A percentile compares a stretch with the other conserved stretches of the same genome.
Conservation (phyloP, 2,329 filamentous ascomycete genomes). For the Colletotrichum somersetense region DNA sequence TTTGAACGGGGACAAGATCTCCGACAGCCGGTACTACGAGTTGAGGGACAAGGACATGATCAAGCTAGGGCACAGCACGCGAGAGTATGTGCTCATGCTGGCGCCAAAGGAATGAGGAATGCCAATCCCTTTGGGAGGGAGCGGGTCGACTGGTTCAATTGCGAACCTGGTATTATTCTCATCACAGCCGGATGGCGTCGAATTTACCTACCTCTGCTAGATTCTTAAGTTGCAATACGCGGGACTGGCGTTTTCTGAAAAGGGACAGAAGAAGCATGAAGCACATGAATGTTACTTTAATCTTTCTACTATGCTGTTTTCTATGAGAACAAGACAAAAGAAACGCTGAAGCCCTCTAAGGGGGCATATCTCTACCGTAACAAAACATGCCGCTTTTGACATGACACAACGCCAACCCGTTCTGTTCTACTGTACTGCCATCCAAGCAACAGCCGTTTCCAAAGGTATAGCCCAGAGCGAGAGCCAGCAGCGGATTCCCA, state of each 20-base stretch:
- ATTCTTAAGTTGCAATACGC: not conserved
- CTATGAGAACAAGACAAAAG: not conserved
- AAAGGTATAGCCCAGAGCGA: not conserved
- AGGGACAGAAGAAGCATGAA: not conserved
- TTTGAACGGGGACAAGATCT: slow-evolving; percentile 81
- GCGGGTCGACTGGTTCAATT: not conserved
- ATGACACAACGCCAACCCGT: not conserved
- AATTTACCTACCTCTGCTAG: not conserved
- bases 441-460: not conserved
- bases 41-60: slow-evolving; percentile 90
- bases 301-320: not conserved
- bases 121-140: too few species aligned
- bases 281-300: not conserved
- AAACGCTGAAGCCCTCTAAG: not conserved
- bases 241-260: too few species aligned
- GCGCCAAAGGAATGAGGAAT: slow-evolving; percentile 59
- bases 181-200: too few species aligned
- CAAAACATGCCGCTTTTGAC: not conserved
- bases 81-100: slow-evolving; percentile 97
- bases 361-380: not conserved
- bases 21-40: slow-evolving; percentile 85
- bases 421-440: too few species aligned
- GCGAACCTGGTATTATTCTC: not conserved
- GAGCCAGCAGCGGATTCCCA: not conserved
- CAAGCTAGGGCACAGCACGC: slow-evolving; percentile 86